These are phyloP conservation scores for Brassica napus DNA, from an alignment of 345 rosid genomes.

Conservation along the genomic window DNA sequence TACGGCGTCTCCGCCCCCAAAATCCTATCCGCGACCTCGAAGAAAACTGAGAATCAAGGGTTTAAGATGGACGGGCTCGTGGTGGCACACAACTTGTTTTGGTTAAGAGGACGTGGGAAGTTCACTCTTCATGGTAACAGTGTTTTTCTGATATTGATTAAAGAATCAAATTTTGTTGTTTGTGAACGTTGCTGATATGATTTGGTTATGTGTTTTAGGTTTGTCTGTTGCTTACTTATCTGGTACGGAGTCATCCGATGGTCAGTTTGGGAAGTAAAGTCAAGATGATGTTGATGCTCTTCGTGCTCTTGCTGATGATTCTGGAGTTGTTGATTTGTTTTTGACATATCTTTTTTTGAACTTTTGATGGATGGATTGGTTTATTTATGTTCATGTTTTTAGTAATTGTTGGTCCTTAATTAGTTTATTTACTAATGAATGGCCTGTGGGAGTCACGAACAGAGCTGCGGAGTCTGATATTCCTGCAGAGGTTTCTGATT, in stretches of 20 bases:
- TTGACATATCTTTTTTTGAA: slow-evolving; percentile 75
- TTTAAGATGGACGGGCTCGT: slow-evolving; percentile 81
- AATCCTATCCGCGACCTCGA: slow-evolving; percentile 54
- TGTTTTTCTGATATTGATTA: no score
- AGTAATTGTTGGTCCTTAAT: slow-evolving; percentile 49
- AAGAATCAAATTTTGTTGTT: neutral
- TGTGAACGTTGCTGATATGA: slow-evolving; percentile 28
- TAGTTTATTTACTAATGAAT: slow-evolving; percentile 66
- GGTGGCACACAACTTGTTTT: slow-evolving; percentile 61
- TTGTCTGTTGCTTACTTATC: slow-evolving; percentile 78
- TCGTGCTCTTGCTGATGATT: slow-evolving; percentile 92
- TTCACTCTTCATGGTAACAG: slow-evolving; percentile 63
- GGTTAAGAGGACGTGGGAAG: slow-evolving; percentile 94
- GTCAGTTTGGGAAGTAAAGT: slow-evolving; percentile 70
- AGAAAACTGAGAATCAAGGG: slow-evolving; percentile 60
- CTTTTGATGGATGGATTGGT: neutral
- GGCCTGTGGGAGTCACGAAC: slow-evolving; percentile 80
- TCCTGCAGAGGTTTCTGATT: slow-evolving; percentile 57
- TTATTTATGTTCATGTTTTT: neutral
- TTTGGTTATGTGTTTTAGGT: slow-evolving; percentile 49
- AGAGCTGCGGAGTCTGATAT: slow-evolving; percentile 56
- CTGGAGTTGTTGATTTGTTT: slow-evolving; percentile 77
- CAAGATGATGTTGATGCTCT: slow-evolving; percentile 85
- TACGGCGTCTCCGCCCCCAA: slow-evolving; percentile 73
- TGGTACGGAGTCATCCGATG: slow-evolving; percentile 63